A percentile compares a stretch with the other conserved stretches of the same genome.
Evolutionary conservation across 441 rosid species (phyloP).

Genomic region (Populus hybrid): DNA sequence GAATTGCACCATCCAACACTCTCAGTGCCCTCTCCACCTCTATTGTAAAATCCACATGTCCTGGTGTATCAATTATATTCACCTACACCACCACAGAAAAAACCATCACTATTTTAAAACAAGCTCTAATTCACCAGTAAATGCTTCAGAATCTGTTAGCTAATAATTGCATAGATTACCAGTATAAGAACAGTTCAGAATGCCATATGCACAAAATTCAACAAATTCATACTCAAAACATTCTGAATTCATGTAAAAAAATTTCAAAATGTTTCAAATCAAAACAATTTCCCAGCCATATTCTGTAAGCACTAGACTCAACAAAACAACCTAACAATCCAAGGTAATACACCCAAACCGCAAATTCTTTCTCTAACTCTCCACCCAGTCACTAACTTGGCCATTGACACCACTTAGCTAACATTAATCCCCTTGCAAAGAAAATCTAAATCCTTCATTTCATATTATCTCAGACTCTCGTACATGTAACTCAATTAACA

Average conservation of each 20-base stretch:
- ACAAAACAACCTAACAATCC: neutral
- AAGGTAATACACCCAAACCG: neutral
- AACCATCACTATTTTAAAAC: neutral
- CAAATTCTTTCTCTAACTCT: neutral
- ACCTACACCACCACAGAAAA: constrained; percentile 40
- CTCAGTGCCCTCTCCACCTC: constrained; percentile 99
- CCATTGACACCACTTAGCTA: neutral
- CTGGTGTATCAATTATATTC: constrained; percentile 94
- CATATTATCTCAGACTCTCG: neutral
- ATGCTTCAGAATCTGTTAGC: neutral
- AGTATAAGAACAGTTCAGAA: neutral
- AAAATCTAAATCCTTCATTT: neutral
- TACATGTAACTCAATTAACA: neutral
- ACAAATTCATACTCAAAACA: neutral
- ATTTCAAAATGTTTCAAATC: neutral
- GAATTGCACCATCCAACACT: constrained; percentile 93
- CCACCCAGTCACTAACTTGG: neutral
- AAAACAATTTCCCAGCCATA: neutral
- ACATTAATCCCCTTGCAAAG: too few relatives aligned
- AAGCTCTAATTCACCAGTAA: neutral
- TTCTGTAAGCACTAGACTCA: neutral
- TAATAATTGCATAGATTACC: neutral
- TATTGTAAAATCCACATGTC: constrained; percentile 96
- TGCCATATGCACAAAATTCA: neutral
- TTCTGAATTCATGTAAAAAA: neutral